A percentile compares a stretch with the other conserved stretches of the same genome.
phyloP scores from a whole-genome alignment of 2,329 filamentous ascomycete genomes.

The Leptographium galeiforme region DNA sequence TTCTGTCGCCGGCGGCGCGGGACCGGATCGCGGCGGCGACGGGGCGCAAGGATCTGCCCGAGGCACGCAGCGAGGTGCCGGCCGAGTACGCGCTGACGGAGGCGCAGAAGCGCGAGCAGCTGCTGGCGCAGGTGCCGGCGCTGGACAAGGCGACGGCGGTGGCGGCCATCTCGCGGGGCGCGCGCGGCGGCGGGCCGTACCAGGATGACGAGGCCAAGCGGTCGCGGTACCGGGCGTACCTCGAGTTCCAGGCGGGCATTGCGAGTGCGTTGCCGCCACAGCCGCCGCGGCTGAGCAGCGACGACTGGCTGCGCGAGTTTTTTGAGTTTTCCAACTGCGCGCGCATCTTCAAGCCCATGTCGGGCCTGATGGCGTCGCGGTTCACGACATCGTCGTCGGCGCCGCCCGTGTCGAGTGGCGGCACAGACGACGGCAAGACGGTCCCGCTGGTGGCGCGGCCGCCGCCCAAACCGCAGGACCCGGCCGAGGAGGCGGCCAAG shows the following conservation, averaged over 20 bases:
- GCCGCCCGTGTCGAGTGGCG: background rate
- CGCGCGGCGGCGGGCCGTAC: conserved; percentile 63
- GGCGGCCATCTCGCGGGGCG: conserved; percentile 53
- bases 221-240: conserved; percentile 65
- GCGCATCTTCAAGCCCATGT: conserved; percentile 77
- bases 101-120: conserved; percentile 45
- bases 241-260: conserved; percentile 62
- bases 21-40: conserved; percentile 64
- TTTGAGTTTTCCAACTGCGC: conserved; percentile 56
- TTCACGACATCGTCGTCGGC: conserved; percentile 61
- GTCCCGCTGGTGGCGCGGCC: conserved; percentile 30
- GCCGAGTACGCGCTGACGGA: conserved; percentile 48
- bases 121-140: conserved; percentile 46
- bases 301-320: conserved; percentile 72
- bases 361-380: conserved; percentile 80
- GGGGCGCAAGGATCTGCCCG: conserved; percentile 64
- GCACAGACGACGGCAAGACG: conserved; percentile 9
- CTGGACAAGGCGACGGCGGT: conserved; percentile 54
- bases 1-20: conserved; percentile 63
- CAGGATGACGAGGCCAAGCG: conserved; percentile 69
- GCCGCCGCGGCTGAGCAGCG: conserved; percentile 32
- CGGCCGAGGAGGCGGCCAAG: conserved; percentile 73
- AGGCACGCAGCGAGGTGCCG: conserved; percentile 62
- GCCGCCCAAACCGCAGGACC: conserved; percentile 49
- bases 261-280: conserved; percentile 39